Base-by-base conservation (phyloP, 495 filamentous ascomycete species). In the Cairneyella variabilis region DNA sequence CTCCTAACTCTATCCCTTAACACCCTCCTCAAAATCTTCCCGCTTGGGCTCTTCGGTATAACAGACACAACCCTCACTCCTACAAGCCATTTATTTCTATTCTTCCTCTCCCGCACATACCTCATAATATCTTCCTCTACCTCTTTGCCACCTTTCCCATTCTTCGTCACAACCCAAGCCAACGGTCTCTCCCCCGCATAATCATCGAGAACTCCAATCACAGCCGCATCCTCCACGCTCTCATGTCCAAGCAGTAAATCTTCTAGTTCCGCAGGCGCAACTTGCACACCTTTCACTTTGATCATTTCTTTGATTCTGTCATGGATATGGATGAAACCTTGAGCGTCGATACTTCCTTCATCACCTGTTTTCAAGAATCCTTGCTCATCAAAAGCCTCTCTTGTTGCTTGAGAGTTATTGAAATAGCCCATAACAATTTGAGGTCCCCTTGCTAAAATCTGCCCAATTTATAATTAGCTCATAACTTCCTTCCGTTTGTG, bases 1-100 rank as follows among this genome's bases (percentile, higher is more conserved):
- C 36, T 39, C 14, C 18, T 14, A 5, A 39, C n/a, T 14, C 36
- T 17, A 39, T 50, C 64, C 27, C 72, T 66, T 51, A 82, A 53
- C 52, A 91, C 47, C 32, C 89, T 75, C 55, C 91, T 82, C 57
- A 96, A 64, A 38, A 96, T 89, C 78, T 96, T 96, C 0, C 91
- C 91, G 59, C 81, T 83, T 1, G 79, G 76, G 45, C 83, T 91
- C 77, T 92, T 93, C 20, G 91, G 91, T 37, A 86, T 80, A 57
- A 72, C 75, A 18, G 76, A 64, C 7, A 84, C 60, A 64, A 87
- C 79, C 62, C 85, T 79, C 14, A 87, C 65, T 61, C 69, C 83
- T 48, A 72, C 71, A 16, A 88, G 64, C 79, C 80, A 84, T 68
- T 87, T 89, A 48, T 83, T 72, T 61, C 76, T 72, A 11, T 78